Percentiles rank a stretch among this genome's conserved stretches.
phyloP scores from a whole-genome alignment of 352 stramenopile species.

The Phytopythium cucurbitacearum region DNA sequence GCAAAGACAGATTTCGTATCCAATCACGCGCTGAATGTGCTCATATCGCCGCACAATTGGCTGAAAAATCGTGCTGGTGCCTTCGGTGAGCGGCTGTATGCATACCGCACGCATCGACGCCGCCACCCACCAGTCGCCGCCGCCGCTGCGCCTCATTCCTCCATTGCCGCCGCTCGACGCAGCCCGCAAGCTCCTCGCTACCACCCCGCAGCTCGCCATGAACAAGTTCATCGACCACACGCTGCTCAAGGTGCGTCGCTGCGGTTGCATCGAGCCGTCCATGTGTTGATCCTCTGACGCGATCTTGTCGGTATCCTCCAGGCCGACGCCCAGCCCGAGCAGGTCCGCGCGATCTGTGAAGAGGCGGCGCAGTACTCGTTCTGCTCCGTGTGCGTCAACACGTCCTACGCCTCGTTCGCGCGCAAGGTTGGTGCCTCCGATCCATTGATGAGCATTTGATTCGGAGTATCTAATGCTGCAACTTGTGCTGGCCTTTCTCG shows the following conservation, averaged over 20 bases:
- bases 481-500: neutral
- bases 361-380: conserved; percentile 71
- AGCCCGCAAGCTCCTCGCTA: neutral
- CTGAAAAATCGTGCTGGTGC: conserved; percentile 4
- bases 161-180: neutral
- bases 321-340: conserved; percentile 56
- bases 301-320: conserved; percentile 9
- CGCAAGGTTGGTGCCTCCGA: conserved; percentile 29
- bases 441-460: neutral
- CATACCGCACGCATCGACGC: conserved; percentile 9
- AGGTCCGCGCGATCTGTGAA: conserved; percentile 64
- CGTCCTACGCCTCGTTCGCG: conserved; percentile 54
- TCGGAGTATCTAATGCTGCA: neutral
- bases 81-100: conserved; percentile 20
- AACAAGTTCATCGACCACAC: conserved; percentile 79
- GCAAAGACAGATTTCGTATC: neutral
- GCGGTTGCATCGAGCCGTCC: neutral
- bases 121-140: neutral
- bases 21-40: conserved; percentile 7
- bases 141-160: neutral
- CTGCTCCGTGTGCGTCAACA: conserved; percentile 81
- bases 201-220: conserved; percentile 15
- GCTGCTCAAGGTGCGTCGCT: conserved; percentile 54
- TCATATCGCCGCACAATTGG: conserved; percentile 10
- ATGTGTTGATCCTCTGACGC: conserved; percentile 3